A percentile compares a stretch with the other conserved stretches of the same genome.
Conservation (phyloP, 2,329 filamentous ascomycete species). For the Fusarium gaditjirri region DNA sequence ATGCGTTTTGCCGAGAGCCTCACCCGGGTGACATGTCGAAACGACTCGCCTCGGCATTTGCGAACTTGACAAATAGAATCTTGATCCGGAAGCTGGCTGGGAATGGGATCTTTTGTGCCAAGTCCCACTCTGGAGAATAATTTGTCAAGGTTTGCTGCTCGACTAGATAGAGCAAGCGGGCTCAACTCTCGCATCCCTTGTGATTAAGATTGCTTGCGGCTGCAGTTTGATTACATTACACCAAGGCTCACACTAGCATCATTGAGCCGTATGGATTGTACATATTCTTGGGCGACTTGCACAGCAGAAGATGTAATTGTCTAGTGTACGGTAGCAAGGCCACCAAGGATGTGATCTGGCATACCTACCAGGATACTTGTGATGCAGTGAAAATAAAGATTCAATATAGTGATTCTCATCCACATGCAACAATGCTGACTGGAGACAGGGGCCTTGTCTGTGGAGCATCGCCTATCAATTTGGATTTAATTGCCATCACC, state of each 20-base stretch:
- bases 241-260: background rate
- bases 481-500: background rate
- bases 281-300: background rate
- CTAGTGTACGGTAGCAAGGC: background rate
- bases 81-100: conserved; percentile 18
- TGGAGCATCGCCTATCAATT: background rate
- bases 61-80: conserved; percentile 23
- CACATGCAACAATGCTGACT: background rate
- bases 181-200: background rate
- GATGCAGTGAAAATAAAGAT: background rate
- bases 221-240: background rate
- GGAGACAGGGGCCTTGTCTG: background rate
- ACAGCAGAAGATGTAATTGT: background rate
- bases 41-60: conserved; percentile 10
- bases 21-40: background rate
- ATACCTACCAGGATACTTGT: background rate
- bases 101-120: conserved; percentile 4
- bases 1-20: conserved; percentile 10
- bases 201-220: background rate
- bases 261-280: background rate
- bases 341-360: background rate
- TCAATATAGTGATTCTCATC: background rate
- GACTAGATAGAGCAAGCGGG: background rate
- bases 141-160: background rate
- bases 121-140: conserved; percentile 6